These are phyloP conservation scores for Paramecium sexaurelia DNA, from an alignment of 73 alveolate genomes.

Conservation along the genomic window DNA sequence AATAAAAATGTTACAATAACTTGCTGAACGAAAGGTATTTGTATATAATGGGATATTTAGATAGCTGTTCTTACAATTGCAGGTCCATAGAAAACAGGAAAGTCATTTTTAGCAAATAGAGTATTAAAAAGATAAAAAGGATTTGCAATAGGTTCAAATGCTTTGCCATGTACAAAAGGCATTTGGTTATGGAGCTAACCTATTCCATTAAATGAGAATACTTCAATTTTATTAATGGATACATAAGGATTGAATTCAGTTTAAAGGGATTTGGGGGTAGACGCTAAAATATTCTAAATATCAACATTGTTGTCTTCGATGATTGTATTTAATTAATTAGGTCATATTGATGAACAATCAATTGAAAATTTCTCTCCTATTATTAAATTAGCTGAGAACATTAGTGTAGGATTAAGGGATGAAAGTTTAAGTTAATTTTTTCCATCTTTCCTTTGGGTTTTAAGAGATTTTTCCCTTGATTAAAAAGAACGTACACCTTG, in stretches of 20 bases:
- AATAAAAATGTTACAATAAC: conserved; percentile 3
- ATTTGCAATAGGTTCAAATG: conserved; percentile 90
- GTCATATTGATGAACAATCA: conserved; percentile 91
- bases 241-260: conserved; percentile 94
- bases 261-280: conserved; percentile 84
- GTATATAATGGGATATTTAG: conserved; percentile 24
- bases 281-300: conserved; percentile 90
- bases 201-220: conserved; percentile 71
- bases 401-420: conserved; percentile 78
- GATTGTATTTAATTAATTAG: conserved; percentile 88
- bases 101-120: conserved; percentile 90
- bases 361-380: conserved; percentile 89
- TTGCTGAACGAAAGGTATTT: conserved; percentile 53
- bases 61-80: conserved; percentile 89
- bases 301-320: conserved; percentile 86
- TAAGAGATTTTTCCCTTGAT: conserved; percentile 91
- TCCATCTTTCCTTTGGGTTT: conserved; percentile 93
- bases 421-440: conserved; percentile 81
- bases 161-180: conserved; percentile 96
- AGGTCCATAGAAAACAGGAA: conserved; percentile 95
- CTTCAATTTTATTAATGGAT: conserved; percentile 85
- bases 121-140: conserved; percentile 85
- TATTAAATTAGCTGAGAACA: conserved; percentile 83
- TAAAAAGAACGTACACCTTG: conserved; percentile 83
- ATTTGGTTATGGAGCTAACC: conserved; percentile 97